These are phyloP conservation scores for Calonectria hawksworthii DNA, from an alignment of 2,329 filamentous ascomycete genomes.

Conservation along the genomic window DNA sequence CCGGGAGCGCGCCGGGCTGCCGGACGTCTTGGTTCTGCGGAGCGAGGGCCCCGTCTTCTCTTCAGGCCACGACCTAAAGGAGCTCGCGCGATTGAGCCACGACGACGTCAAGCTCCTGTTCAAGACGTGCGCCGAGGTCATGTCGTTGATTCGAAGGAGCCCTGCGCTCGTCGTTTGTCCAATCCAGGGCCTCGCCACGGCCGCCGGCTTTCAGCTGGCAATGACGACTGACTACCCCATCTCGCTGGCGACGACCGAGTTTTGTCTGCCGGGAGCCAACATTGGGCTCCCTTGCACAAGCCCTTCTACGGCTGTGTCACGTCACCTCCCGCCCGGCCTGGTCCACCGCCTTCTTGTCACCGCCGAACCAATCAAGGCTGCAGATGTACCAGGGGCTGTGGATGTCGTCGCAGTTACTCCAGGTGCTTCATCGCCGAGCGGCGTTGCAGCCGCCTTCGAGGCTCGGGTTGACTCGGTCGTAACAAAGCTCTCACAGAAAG, in stretches of 20 bases:
- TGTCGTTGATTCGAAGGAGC: slow-evolving; percentile 39
- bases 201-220: slow-evolving; percentile 43
- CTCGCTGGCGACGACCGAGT: slow-evolving; percentile 32
- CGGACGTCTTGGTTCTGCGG: slow-evolving; percentile 39
- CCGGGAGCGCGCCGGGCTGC: slow-evolving; percentile 35
- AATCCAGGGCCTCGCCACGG: slow-evolving; percentile 41
- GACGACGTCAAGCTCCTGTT: slow-evolving; percentile 38
- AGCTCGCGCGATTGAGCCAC: slow-evolving; percentile 24
- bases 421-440: background rate
- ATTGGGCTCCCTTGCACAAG: slow-evolving; percentile 44
- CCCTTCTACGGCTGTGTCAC: slow-evolving; percentile 39
- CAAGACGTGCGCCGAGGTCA: slow-evolving; percentile 39
- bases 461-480: slow-evolving; percentile 26
- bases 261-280: slow-evolving; percentile 38
- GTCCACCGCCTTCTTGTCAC: slow-evolving; percentile 39
- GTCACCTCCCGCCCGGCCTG: slow-evolving; percentile 27
- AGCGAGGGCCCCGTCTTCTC: slow-evolving; percentile 44
- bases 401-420: slow-evolving; percentile 28
- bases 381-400: slow-evolving; percentile 32
- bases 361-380: slow-evolving; percentile 32
- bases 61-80: slow-evolving; percentile 43
- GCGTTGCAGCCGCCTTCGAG: slow-evolving; percentile 24
- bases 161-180: slow-evolving; percentile 41
- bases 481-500: slow-evolving; percentile 19
- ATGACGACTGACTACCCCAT: slow-evolving; percentile 43